Conservation (phyloP, 1,284 basidiomycete species). For the Papiliotrema terrestris region DNA sequence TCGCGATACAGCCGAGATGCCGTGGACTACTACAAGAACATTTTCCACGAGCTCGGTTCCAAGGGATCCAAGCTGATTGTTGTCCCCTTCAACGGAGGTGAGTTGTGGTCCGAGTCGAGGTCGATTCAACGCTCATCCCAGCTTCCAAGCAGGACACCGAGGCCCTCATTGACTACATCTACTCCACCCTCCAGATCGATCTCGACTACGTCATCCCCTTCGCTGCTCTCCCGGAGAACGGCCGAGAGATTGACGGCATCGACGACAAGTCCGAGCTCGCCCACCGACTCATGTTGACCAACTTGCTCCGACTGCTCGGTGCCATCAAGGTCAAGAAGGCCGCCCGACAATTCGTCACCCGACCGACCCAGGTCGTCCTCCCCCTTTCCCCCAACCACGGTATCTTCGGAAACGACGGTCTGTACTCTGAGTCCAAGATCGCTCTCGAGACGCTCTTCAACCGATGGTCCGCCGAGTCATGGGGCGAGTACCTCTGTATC, state of each 20-base stretch:
- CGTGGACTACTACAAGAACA: constrained; percentile 97
- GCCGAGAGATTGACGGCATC: constrained; percentile 92
- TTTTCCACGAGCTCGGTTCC: constrained; percentile 93
- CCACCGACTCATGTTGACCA: constrained; percentile 92
- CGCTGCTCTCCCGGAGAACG: constrained; percentile 96
- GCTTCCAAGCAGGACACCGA: constrained; percentile 94
- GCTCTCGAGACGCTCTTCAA: constrained; percentile 97
- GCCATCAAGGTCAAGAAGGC: constrained; percentile 98
- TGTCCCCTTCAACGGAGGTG: constrained; percentile 95
- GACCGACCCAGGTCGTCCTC: constrained; percentile 95
- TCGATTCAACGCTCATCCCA: constrained; percentile 8
- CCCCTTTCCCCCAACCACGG: constrained; percentile 98
- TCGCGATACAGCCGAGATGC: constrained; percentile 89
- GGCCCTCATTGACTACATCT: constrained; percentile 96
- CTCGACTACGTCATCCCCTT: constrained; percentile 98
- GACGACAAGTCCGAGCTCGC: constrained; percentile 98
- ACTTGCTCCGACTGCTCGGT: constrained; percentile 90
- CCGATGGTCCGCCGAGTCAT: constrained; percentile 95
- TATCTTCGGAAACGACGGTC: constrained; percentile 93
- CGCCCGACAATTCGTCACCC: constrained; percentile 89
- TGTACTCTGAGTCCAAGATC: constrained; percentile 98
- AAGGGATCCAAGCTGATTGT: constrained; percentile 93
- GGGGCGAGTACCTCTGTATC: constrained; percentile 97
- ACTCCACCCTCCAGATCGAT: constrained; percentile 88
- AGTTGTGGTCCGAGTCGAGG: neutral